These are phyloP conservation scores for Mycena epipterygia DNA, from an alignment of 768 basidiomycete species.

Conservation along the genomic window DNA sequence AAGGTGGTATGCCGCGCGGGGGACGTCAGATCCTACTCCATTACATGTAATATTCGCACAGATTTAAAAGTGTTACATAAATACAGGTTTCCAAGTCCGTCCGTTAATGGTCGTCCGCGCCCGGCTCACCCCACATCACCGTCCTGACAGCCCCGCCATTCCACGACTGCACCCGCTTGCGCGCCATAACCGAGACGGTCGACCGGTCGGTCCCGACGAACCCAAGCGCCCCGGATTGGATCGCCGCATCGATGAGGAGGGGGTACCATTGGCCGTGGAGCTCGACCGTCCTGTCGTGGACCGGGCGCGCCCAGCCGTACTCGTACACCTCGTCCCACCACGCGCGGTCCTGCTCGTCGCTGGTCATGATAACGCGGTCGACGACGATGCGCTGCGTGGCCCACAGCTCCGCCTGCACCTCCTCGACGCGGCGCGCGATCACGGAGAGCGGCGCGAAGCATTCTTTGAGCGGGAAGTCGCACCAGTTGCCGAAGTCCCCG, in stretches of 20 bases:
- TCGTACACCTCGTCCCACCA: slow-evolving; percentile 48
- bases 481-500: slow-evolving; percentile 48
- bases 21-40: too few relatives aligned
- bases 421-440: slow-evolving; percentile 46
- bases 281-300: slow-evolving; percentile 49
- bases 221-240: slow-evolving; percentile 61
- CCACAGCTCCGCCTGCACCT: slow-evolving; percentile 46
- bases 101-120: slow-evolving; percentile 45
- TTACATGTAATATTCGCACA: too few relatives aligned
- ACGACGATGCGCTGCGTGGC: slow-evolving; percentile 37
- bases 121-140: slow-evolving; percentile 52
- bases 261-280: slow-evolving; percentile 58
- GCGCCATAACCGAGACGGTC: slow-evolving; percentile 61
- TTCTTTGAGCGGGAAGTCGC: slow-evolving; percentile 40
- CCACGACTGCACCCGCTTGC: slow-evolving; percentile 61
- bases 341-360: slow-evolving; percentile 50
- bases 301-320: slow-evolving; percentile 50
- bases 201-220: slow-evolving; percentile 65
- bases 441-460: slow-evolving; percentile 48
- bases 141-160: slow-evolving; percentile 52
- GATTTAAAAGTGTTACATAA: neutral
- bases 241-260: slow-evolving; percentile 60
- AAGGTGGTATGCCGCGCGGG: too few relatives aligned
- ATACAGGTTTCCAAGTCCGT: neutral
- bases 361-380: slow-evolving; percentile 53